Conservation (phyloP, 2,329 filamentous ascomycete genomes). For the Ambrosiella xylebori region DNA sequence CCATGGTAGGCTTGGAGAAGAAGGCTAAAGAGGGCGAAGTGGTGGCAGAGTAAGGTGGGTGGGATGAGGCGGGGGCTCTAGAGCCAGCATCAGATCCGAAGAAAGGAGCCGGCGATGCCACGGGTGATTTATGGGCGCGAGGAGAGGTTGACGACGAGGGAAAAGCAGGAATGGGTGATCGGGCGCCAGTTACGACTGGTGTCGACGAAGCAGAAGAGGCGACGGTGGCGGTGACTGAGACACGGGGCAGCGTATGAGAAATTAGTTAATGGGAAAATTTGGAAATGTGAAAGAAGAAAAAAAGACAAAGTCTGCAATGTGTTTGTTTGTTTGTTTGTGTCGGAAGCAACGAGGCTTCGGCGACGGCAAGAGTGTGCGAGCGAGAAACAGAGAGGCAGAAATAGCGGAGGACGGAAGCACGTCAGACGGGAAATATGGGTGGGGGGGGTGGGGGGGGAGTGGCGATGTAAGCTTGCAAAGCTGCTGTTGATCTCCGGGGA, state of each 20-base stretch:
- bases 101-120: not conserved
- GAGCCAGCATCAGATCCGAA: not conserved
- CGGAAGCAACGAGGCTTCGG: not conserved
- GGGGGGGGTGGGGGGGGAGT: not conserved
- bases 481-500: not conserved
- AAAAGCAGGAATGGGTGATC: not conserved
- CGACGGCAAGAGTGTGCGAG: not conserved
- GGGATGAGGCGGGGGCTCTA: not conserved
- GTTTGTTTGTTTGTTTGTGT: too few relatives aligned
- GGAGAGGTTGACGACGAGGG: not conserved
- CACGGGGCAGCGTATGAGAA: not conserved
- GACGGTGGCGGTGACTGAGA: not conserved
- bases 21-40: conserved; percentile 13
- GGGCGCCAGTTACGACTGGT: not conserved
- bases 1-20: conserved; percentile 14
- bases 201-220: not conserved
- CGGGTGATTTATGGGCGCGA: not conserved
- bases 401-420: not conserved
- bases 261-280: not conserved
- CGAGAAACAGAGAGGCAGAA: not conserved
- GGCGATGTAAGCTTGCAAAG: not conserved
- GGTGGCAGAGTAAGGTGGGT: not conserved
- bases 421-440: not conserved
- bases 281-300: not conserved
- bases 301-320: not conserved